Percentiles rank a stretch among this genome's conserved stretches.
These are phyloP conservation scores for Rhododendron mucronatum DNA, from an alignment of 148 eudicot genomes.

Conservation along the genomic window DNA sequence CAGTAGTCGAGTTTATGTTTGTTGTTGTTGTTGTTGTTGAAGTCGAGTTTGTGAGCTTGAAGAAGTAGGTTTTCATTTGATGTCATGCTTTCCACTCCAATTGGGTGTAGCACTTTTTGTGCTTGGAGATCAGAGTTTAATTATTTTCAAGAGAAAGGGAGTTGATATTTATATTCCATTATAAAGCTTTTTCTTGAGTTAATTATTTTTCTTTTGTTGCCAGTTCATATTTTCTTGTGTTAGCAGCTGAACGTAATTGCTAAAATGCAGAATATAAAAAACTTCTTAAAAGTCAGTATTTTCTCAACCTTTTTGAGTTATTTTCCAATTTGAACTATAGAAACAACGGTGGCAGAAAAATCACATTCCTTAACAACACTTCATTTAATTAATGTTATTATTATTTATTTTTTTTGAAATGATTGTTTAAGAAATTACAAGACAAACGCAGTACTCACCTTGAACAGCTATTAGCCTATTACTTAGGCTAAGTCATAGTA, in stretches of 20 bases:
- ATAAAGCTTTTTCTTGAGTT: not conserved
- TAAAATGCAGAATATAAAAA: not conserved
- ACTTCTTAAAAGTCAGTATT: not conserved
- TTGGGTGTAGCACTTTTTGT: not conserved
- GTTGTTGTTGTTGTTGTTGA: not conserved
- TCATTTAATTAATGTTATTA: not conserved
- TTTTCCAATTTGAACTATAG: no score
- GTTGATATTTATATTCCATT: not conserved
- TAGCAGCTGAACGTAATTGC: not conserved
- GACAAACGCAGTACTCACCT: not conserved
- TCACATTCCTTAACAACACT: not conserved
- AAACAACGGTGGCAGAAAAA: not conserved
- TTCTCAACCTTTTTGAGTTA: not conserved
- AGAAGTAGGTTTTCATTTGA: not conserved
- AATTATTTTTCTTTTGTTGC: not conserved
- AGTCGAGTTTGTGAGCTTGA: not conserved
- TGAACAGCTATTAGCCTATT: no score
- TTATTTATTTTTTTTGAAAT: not conserved
- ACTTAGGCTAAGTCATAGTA: no score
- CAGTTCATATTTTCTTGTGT: not conserved
- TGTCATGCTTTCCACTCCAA: not conserved
- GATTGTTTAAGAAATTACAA: not conserved
- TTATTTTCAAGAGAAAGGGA: not conserved
- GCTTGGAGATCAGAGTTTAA: not conserved
- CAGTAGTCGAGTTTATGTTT: not conserved